phyloP scores from a whole-genome alignment of 2,329 filamentous ascomycete species.

The Epicoccum nigrum region DNA sequence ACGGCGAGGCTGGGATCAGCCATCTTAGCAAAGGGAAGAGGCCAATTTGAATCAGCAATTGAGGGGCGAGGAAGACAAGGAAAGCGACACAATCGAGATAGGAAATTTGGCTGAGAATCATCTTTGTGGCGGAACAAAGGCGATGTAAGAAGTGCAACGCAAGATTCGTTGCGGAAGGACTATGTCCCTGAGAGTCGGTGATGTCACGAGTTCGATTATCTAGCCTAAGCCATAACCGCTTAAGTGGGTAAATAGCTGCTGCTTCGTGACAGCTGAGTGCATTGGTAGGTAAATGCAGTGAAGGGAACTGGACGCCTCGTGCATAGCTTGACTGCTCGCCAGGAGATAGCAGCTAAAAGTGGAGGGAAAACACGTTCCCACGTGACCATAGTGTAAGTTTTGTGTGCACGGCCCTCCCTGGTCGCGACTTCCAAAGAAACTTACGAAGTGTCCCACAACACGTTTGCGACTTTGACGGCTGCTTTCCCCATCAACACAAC shows the following conservation, averaged over 20 bases:
- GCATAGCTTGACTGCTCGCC: too few species aligned
- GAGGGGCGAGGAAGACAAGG: slow-evolving; percentile 71
- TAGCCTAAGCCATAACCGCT: slow-evolving; percentile 25
- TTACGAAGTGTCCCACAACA: slow-evolving; percentile 13
- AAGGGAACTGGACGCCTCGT: too few species aligned
- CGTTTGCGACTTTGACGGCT: slow-evolving; percentile 11
- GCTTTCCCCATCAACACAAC: slow-evolving; percentile 18
- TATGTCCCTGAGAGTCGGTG: slow-evolving; percentile 17
- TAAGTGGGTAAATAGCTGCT: slow-evolving; percentile 18
- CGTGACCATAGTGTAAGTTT: not conserved
- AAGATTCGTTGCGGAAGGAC: slow-evolving; percentile 3
- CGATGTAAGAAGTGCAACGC: not conserved
- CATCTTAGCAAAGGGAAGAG: slow-evolving; percentile 64
- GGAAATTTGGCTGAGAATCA: slow-evolving; percentile 77
- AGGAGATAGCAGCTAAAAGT: too few species aligned
- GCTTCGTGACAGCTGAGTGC: too few species aligned
- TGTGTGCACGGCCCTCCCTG: not conserved
- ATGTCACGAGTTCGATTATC: slow-evolving; percentile 12
- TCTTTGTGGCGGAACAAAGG: slow-evolving; percentile 42
- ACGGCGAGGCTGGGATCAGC: slow-evolving; percentile 69
- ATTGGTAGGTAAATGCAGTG: too few species aligned
- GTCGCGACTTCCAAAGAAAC: slow-evolving; percentile 17
- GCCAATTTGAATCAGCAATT: slow-evolving; percentile 72
- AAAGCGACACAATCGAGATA: slow-evolving; percentile 79
- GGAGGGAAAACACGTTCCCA: slow-evolving; percentile 8